Evolutionary conservation across 1,284 basidiomycete genomes (phyloP).

Genomic region (Polyporus tsugae): DNA sequence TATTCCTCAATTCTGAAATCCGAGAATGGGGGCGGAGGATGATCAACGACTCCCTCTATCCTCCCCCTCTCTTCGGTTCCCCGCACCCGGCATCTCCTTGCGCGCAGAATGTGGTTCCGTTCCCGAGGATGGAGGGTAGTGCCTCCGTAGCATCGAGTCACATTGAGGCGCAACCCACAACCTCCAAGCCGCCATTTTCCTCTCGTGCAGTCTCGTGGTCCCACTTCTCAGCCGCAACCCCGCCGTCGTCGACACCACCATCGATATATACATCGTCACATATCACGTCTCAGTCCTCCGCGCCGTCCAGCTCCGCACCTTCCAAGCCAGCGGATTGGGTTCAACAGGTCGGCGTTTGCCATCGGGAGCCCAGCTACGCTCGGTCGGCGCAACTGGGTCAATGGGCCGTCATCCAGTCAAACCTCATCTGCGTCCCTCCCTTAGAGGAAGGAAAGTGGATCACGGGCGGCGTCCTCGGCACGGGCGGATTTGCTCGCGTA

Average conservation of each 20-base stretch:
- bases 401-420: conserved; percentile 20
- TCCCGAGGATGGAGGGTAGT: background rate
- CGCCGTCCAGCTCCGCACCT: background rate
- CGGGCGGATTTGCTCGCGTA: conserved; percentile 37
- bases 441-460: conserved; percentile 23
- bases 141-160: background rate
- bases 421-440: conserved; percentile 12
- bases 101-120: background rate
- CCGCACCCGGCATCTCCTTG: background rate
- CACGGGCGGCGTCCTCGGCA: conserved; percentile 32
- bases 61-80: background rate
- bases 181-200: background rate
- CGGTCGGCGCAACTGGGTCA: background rate
- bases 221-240: background rate
- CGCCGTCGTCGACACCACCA: background rate
- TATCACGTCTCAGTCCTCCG: background rate
- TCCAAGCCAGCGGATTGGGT: background rate
- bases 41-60: background rate
- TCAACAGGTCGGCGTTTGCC: background rate
- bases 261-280: background rate
- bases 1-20: background rate
- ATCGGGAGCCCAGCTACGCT: background rate
- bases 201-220: background rate
- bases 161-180: background rate
- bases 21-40: background rate